Evolutionary conservation across 139 green algal species (phyloP), one percentile per base, ranked within the genome.

Genomic region (Axilococcus clingmanii): DNA sequence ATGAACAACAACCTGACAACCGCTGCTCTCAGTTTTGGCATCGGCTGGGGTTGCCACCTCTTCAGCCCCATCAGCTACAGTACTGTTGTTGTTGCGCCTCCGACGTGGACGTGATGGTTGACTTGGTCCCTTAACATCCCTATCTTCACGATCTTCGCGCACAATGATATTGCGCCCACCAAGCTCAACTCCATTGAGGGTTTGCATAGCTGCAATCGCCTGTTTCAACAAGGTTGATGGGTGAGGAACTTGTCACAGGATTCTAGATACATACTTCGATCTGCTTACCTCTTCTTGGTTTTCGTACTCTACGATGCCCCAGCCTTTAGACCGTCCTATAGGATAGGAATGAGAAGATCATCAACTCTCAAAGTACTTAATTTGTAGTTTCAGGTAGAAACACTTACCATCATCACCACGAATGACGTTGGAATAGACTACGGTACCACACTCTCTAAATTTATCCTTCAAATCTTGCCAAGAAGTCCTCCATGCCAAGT

Each of bases 381-480:
- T 9, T 19, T 27, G 20, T 24, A 15, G 5, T 23, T 25, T 22
- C 19, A 55, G 17, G 16, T 24, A 52, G 47, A 28, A 53, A 27
- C 22, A 22, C 80, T 57, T 62, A 92, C 85, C 82, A 25, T 76
- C 72, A 12, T 92, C 79, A 49, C 86, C 78, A 24, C 70, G 66
- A 63, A 87, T 87, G 12, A 95, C 86, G 69, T 94, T 92, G 35
- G 84, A 75, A 61, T 92, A 94, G 9, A 93, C 86, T 5, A 95
- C 87, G 20, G 68, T 82, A 43, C 87, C 87, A 44, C 64, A 72
- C 44, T 86, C 72, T 14, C 80, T 54, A 71, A 95, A 95, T 62
- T 83, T 81, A 63, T 95, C 87, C 67, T 94, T 93, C 41, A 93
- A 63, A 68, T 93, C 83, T 61, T 91, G 82, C 85, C 85, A 94